Percentiles rank a stretch among this genome's conserved stretches.
Conservation (phyloP, 2,329 filamentous ascomycete species). For the Arthrobotrys conoides region DNA sequence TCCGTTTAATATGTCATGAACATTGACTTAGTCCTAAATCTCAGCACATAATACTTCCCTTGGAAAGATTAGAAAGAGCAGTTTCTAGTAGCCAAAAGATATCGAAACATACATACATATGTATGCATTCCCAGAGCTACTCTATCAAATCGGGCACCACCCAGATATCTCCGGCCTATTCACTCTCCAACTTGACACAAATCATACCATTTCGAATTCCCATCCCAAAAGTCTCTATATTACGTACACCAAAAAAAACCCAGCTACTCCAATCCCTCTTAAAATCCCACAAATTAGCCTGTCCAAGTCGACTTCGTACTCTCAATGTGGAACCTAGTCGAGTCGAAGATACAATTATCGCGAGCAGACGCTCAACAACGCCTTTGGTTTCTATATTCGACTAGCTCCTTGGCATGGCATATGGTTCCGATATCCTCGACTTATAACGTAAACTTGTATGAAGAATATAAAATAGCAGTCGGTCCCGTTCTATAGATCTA, state of each 20-base stretch:
- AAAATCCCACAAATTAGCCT: not conserved
- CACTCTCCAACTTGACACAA: not conserved
- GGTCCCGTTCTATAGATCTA: not conserved
- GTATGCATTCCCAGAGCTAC: too few species aligned
- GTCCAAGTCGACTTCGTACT: not conserved
- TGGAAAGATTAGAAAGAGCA: too few species aligned
- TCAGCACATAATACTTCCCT: too few species aligned
- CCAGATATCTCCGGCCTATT: not conserved
- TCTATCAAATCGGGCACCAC: not conserved
- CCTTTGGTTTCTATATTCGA: constrained; percentile 12
- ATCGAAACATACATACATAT: too few species aligned
- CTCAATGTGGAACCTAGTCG: not conserved
- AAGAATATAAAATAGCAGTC: constrained; percentile 12
- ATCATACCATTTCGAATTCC: not conserved
- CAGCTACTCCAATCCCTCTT: not conserved
- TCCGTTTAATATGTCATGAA: too few species aligned
- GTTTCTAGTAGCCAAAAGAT: too few species aligned
- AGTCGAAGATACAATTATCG: constrained; percentile 21
- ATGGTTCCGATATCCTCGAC: not conserved
- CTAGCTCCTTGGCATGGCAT: constrained; percentile 18
- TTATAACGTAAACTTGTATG: not conserved
- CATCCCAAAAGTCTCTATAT: not conserved
- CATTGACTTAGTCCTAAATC: too few species aligned
- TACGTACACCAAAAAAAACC: constrained; percentile 4
- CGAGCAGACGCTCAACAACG: constrained; percentile 22